Evolutionary conservation across 768 basidiomycete genomes (phyloP).

Genomic region (Naganishia kalamii): DNA sequence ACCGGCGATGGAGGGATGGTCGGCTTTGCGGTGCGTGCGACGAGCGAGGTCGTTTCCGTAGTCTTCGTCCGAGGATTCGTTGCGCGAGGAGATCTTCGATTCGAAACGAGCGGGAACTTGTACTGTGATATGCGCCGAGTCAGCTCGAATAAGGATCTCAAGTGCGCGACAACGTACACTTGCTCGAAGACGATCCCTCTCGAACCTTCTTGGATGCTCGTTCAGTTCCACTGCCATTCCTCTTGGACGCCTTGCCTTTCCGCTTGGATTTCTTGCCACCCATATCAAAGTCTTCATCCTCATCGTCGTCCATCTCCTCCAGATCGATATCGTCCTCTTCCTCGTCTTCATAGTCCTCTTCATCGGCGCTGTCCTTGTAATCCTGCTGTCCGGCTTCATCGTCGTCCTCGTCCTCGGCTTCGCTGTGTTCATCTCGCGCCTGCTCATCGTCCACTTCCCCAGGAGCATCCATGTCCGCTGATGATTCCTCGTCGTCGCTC

Average conservation of each 20-base stretch:
- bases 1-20: conserved; percentile 6
- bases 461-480: neutral
- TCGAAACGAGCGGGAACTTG: conserved; percentile 8
- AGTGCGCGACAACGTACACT: neutral
- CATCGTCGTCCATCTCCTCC: conserved; percentile 25
- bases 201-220: neutral
- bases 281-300: conserved; percentile 22
- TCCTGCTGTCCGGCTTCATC: conserved; percentile 1
- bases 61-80: conserved; percentile 21
- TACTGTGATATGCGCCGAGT: neutral
- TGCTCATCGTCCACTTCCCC: conserved; percentile 11
- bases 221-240: neutral
- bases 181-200: neutral
- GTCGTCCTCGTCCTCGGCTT: conserved; percentile 6
- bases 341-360: conserved; percentile 7
- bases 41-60: conserved; percentile 17
- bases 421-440: conserved; percentile 3
- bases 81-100: neutral
- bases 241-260: conserved; percentile 5
- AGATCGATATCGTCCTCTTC: conserved; percentile 23
- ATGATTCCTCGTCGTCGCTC: neutral
- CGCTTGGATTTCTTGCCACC: conserved; percentile 10
- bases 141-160: neutral
- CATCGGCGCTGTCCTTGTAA: conserved; percentile 7
- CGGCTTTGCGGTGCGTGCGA: conserved; percentile 13